Percentiles rank a stretch among this genome's conserved stretches.
phyloP scores from a whole-genome alignment of 768 basidiomycete genomes.

The Chalciporus sphaerocephalus region DNA sequence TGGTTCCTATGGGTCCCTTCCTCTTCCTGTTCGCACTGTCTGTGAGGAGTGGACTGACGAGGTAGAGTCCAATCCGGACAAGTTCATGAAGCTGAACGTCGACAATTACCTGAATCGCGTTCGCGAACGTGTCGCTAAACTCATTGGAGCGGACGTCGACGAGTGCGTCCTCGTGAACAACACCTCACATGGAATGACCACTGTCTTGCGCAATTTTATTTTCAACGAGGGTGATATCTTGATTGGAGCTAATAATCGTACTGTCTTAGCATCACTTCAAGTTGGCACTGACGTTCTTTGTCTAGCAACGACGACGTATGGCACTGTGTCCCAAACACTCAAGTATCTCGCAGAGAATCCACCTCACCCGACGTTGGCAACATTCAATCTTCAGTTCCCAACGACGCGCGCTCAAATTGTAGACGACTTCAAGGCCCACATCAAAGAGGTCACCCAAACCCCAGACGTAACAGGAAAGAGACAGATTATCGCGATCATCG shows the following conservation, averaged over 20 bases:
- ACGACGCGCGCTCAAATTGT: constrained; percentile 54
- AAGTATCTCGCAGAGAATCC: constrained; percentile 51
- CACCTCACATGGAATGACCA: constrained; percentile 44
- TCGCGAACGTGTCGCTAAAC: constrained; percentile 44
- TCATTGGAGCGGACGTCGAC: constrained; percentile 49
- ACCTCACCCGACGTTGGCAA: constrained; percentile 48
- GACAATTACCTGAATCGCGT: constrained; percentile 34
- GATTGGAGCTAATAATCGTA: constrained; percentile 35
- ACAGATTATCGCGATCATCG: constrained; percentile 66
- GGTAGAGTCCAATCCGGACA: constrained; percentile 54
- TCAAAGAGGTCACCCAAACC: constrained; percentile 29
- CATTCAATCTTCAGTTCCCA: constrained; percentile 52
- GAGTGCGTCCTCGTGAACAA: constrained; percentile 50
- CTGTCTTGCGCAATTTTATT: constrained; percentile 59
- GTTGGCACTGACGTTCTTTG: neutral
- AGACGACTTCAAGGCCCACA: constrained; percentile 39
- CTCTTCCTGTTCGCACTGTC: constrained; percentile 47
- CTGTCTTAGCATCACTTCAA: too few species aligned
- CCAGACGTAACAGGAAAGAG: constrained; percentile 24
- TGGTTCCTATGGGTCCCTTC: constrained; percentile 60
- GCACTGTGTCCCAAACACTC: constrained; percentile 47
- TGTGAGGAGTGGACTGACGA: constrained; percentile 38
- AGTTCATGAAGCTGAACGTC: constrained; percentile 43
- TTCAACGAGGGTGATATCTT: constrained; percentile 55
- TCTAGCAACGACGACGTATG: constrained; percentile 56